Conservation (phyloP, 176 grass and related monocot genomes). For the Carex pumila region DNA sequence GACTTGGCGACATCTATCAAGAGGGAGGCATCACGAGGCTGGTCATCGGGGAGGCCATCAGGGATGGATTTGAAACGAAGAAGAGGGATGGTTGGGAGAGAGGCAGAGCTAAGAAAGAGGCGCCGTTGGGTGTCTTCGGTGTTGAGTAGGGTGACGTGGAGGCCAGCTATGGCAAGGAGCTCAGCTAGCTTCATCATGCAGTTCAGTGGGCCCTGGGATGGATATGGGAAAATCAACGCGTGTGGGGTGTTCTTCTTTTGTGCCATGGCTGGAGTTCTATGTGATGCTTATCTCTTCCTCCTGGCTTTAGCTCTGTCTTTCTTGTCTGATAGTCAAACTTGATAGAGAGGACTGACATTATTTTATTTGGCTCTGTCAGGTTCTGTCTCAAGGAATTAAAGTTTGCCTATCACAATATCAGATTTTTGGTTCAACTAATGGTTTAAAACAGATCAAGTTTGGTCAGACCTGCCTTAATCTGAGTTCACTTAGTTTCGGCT, state of each 20-base stretch:
- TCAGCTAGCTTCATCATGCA: constrained; percentile 44
- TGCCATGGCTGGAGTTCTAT: neutral
- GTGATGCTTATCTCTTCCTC: neutral
- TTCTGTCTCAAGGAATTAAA: too few species aligned
- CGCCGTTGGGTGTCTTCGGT: constrained; percentile 26
- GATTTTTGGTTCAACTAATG: too few species aligned
- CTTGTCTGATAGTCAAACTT: neutral
- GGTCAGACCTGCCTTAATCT: too few species aligned
- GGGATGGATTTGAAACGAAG: constrained; percentile 40
- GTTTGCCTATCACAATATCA: too few species aligned
- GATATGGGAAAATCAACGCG: constrained; percentile 43
- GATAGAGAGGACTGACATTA: neutral
- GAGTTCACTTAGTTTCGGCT: too few species aligned
- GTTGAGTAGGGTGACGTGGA: constrained; percentile 52
- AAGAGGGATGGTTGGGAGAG: constrained; percentile 15
- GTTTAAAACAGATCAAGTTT: too few species aligned
- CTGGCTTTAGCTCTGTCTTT: neutral
- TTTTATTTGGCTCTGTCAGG: neutral
- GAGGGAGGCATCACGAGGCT: constrained; percentile 14
- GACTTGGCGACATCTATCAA: constrained; percentile 2
- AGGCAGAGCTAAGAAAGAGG: neutral
- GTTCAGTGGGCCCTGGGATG: constrained; percentile 47
- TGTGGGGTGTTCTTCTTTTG: constrained; percentile 18
- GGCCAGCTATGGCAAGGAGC: constrained; percentile 31
- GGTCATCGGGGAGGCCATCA: constrained; percentile 46